These are phyloP conservation scores for Biancaea sappan DNA, from an alignment of 306 rosid genomes.

Conservation along the genomic window DNA sequence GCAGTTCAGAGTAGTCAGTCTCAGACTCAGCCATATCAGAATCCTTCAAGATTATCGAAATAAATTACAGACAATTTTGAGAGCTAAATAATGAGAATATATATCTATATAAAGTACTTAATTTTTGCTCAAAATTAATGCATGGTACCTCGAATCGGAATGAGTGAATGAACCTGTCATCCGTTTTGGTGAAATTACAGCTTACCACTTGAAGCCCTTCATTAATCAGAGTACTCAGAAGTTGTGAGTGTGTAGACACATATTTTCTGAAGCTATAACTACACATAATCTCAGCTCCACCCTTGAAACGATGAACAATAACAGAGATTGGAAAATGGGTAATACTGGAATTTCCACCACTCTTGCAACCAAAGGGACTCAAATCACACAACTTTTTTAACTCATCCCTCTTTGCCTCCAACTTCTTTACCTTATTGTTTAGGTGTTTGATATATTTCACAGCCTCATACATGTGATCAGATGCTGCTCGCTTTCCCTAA, in stretches of 20 bases:
- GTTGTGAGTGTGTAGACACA: conserved; percentile 43
- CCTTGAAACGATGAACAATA: conserved; percentile 43
- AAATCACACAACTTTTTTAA: conserved; percentile 29
- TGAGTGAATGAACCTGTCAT: conserved; percentile 40
- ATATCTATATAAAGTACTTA: neutral
- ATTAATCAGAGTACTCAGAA: conserved; percentile 42
- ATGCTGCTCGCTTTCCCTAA: conserved; percentile 71
- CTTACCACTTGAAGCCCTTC: conserved; percentile 53
- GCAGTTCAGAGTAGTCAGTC: conserved; percentile 44
- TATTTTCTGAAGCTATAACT: conserved; percentile 34
- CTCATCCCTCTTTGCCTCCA: conserved; percentile 47
- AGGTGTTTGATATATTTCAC: conserved; percentile 59
- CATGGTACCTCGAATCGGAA: conserved; percentile 58
- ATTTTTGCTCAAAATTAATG: too few species aligned
- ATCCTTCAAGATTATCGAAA: conserved; percentile 40
- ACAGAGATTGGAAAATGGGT: too few species aligned
- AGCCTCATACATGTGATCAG: conserved; percentile 68
- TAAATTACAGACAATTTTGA: conserved; percentile 3
- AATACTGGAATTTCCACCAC: too few species aligned
- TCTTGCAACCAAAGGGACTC: too few species aligned
- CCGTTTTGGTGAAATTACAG: conserved; percentile 41
- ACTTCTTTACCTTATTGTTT: conserved; percentile 45
- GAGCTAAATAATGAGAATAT: neutral
- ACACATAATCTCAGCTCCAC: conserved; percentile 57
- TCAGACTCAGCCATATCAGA: conserved; percentile 10